A percentile compares a stretch with the other conserved stretches of the same genome.
Evolutionary conservation across 495 filamentous ascomycete species (phyloP).

Genomic region (Lasiosphaeriaceae sp.): DNA sequence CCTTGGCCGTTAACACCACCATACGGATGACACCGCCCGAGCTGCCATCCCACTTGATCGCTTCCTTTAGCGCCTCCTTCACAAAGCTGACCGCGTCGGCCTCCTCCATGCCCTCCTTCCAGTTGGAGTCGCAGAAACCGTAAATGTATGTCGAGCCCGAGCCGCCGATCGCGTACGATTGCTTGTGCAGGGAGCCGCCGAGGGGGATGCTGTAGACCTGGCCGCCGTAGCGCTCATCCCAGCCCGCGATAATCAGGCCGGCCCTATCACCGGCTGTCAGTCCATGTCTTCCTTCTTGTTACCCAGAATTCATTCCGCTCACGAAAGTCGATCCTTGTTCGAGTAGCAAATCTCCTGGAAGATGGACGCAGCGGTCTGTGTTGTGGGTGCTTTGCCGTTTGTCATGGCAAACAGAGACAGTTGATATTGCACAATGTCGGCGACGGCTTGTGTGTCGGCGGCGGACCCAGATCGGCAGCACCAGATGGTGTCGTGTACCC

Average conservation of each 20-base stretch:
- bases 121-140: conserved; percentile 95
- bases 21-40: conserved; percentile 96
- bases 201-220: conserved; percentile 97
- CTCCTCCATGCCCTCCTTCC: conserved; percentile 94
- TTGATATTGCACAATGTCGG: conserved; percentile 95
- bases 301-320: conserved; percentile 4
- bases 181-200: conserved; percentile 96
- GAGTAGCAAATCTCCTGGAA: conserved; percentile 97
- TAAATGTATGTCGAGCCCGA: conserved; percentile 99
- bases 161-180: conserved; percentile 91
- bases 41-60: conserved; percentile 98
- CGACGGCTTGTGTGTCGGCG: conserved; percentile 95
- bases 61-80: conserved; percentile 82
- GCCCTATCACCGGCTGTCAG: conserved; percentile 55
- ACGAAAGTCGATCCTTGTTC: conserved; percentile 92
- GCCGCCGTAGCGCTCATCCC: conserved; percentile 87
- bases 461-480: conserved; percentile 96
- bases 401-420: conserved; percentile 85
- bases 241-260: conserved; percentile 96
- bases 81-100: conserved; percentile 89
- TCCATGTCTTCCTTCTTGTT: background rate
- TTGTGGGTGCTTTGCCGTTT: conserved; percentile 85
- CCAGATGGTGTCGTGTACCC: conserved; percentile 98
- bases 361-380: conserved; percentile 86
- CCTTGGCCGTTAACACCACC: conserved; percentile 86